A percentile compares a stretch with the other conserved stretches of the same genome.
Evolutionary conservation across 768 basidiomycete genomes (phyloP).

Genomic region (Coprinopsis cinerea): DNA sequence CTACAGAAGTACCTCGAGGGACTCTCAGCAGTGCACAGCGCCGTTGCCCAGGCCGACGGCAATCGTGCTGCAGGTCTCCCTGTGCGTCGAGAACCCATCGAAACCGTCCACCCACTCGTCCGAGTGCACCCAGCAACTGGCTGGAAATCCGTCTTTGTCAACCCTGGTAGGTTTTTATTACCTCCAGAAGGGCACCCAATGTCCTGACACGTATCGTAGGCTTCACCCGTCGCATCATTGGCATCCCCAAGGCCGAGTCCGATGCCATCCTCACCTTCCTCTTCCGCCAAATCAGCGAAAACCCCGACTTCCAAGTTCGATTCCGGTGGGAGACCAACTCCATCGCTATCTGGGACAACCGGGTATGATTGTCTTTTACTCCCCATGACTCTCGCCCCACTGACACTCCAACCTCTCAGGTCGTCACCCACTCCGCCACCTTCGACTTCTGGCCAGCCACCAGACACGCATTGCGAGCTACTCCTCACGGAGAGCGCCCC

Average conservation of each 20-base stretch:
- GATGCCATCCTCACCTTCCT: slow-evolving; percentile 66
- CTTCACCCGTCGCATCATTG: slow-evolving; percentile 75
- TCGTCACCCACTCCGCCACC: slow-evolving; percentile 73
- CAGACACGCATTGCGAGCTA: slow-evolving; percentile 75
- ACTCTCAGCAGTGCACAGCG: slow-evolving; percentile 69
- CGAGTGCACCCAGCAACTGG: slow-evolving; percentile 83
- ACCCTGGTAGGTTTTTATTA: slow-evolving; percentile 45
- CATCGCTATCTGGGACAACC: slow-evolving; percentile 84
- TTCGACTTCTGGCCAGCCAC: slow-evolving; percentile 79
- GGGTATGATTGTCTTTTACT: slow-evolving; percentile 35
- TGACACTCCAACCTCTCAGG: slow-evolving; percentile 27
- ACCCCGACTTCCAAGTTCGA: slow-evolving; percentile 69
- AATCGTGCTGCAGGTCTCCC: slow-evolving; percentile 62
- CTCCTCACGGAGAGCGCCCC: slow-evolving; percentile 76
- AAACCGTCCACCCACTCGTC: slow-evolving; percentile 74
- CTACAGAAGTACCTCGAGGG: slow-evolving; percentile 76
- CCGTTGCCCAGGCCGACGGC: slow-evolving; percentile 71
- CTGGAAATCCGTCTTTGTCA: slow-evolving; percentile 80
- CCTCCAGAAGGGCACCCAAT: neutral
- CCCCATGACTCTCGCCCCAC: neutral
- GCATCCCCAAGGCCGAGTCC: slow-evolving; percentile 78
- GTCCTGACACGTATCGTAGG: slow-evolving; percentile 29
- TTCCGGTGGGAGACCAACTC: slow-evolving; percentile 75
- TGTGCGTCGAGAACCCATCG: slow-evolving; percentile 63
- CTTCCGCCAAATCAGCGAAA: slow-evolving; percentile 64